Percentiles rank a stretch among this genome's conserved stretches.
Evolutionary conservation across 805 yeast genomes (phyloP).

Genomic region (Saturnispora zaruensis): DNA sequence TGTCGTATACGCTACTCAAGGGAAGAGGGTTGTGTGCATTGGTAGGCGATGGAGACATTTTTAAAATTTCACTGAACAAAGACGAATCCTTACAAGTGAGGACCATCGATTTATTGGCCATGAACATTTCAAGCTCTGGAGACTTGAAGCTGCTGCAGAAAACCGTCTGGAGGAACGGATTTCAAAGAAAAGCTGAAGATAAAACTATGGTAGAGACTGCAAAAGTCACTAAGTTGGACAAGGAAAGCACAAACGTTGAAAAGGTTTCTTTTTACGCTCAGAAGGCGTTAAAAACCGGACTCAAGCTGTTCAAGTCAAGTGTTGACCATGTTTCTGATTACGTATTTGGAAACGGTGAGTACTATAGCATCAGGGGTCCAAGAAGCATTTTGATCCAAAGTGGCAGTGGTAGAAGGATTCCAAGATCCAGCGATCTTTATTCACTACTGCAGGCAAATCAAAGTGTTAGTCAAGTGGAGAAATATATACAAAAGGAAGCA

Average conservation of each 20-base stretch:
- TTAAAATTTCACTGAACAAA: slow-evolving; percentile 35
- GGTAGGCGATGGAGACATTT: slow-evolving; percentile 47
- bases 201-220: too few species aligned
- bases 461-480: slow-evolving; percentile 22
- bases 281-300: not conserved
- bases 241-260: not conserved
- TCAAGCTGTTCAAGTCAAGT: not conserved
- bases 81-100: slow-evolving; percentile 43
- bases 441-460: not conserved
- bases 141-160: slow-evolving; percentile 27
- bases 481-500: slow-evolving; percentile 14
- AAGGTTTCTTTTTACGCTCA: not conserved
- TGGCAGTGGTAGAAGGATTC: slow-evolving; percentile 22
- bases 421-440: not conserved
- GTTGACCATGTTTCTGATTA: slow-evolving; percentile 10
- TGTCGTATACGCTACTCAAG: slow-evolving; percentile 39
- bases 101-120: slow-evolving; percentile 38
- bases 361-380: slow-evolving; percentile 48
- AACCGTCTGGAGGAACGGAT: slow-evolving; percentile 13
- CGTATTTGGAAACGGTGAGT: slow-evolving; percentile 33
- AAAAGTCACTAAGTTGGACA: not conserved
- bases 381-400: slow-evolving; percentile 42
- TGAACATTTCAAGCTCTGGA: slow-evolving; percentile 40
- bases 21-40: slow-evolving; percentile 54
- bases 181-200: not conserved